Evolutionary conservation across 768 basidiomycete species (phyloP).

Genomic region (Collybiopsis confluens): DNA sequence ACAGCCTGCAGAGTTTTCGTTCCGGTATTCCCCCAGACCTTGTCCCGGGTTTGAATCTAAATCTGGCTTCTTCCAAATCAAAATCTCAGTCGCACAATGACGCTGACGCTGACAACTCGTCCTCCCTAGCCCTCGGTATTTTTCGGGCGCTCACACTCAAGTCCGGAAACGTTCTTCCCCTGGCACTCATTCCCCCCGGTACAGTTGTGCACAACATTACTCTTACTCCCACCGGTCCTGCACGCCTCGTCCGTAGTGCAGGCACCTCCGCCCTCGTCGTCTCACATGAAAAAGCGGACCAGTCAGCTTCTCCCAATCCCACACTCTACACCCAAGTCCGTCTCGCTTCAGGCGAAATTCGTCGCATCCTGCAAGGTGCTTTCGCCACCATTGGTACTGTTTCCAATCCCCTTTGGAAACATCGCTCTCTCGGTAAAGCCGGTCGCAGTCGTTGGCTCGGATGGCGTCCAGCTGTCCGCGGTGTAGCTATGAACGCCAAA

Average conservation of each 20-base stretch:
- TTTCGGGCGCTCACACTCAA: constrained; percentile 81
- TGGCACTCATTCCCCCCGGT: constrained; percentile 88
- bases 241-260: constrained; percentile 83
- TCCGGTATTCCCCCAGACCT: constrained; percentile 76
- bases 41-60: constrained; percentile 46
- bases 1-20: constrained; percentile 82
- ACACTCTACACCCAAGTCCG: constrained; percentile 69
- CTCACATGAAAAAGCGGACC: constrained; percentile 63
- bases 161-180: constrained; percentile 89
- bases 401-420: constrained; percentile 88
- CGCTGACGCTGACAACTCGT: constrained; percentile 26
- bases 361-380: constrained; percentile 76
- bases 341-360: constrained; percentile 89
- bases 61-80: constrained; percentile 12
- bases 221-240: constrained; percentile 70
- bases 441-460: constrained; percentile 88
- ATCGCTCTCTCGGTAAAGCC: constrained; percentile 83
- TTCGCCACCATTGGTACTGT: constrained; percentile 89
- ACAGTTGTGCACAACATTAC: constrained; percentile 87
- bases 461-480: constrained; percentile 78
- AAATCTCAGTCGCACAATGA: constrained; percentile 10
- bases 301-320: constrained; percentile 15
- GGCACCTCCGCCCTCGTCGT: constrained; percentile 84
- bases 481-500: constrained; percentile 95
- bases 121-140: constrained; percentile 76